Conservation (phyloP, 352 stramenopile genomes). For the Phytophthora citricola region DNA sequence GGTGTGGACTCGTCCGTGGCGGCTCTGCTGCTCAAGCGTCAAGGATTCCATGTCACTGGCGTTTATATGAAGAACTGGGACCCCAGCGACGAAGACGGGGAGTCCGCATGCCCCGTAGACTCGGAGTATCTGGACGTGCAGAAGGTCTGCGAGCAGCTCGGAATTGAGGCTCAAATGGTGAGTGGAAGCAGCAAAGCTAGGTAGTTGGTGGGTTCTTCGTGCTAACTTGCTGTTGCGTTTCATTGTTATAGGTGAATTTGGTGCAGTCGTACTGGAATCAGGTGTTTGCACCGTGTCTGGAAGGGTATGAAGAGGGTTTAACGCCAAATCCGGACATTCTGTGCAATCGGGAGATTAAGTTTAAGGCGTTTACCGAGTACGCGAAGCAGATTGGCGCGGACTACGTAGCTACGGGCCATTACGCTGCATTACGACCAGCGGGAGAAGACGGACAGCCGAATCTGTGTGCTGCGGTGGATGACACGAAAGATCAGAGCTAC, state of each 20-base stretch:
- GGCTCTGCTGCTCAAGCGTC: slow-evolving; percentile 90
- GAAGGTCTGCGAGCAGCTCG: slow-evolving; percentile 91
- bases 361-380: slow-evolving; percentile 96
- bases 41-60: slow-evolving; percentile 94
- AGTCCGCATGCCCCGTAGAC: slow-evolving; percentile 85
- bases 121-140: slow-evolving; percentile 94
- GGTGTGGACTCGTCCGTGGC: slow-evolving; percentile 98
- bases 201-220: slow-evolving; percentile 15
- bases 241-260: slow-evolving; percentile 76
- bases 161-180: slow-evolving; percentile 87
- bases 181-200: neutral
- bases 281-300: slow-evolving; percentile 97
- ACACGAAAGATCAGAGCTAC: slow-evolving; percentile 97
- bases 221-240: slow-evolving; percentile 1
- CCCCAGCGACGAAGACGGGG: slow-evolving; percentile 90
- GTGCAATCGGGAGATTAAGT: slow-evolving; percentile 99
- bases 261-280: slow-evolving; percentile 97
- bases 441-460: slow-evolving; percentile 40
- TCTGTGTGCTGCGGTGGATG: slow-evolving; percentile 88
- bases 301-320: slow-evolving; percentile 84
- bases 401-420: slow-evolving; percentile 97
- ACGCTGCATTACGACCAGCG: slow-evolving; percentile 78
- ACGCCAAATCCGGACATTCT: slow-evolving; percentile 96
- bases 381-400: slow-evolving; percentile 86
- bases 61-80: slow-evolving; percentile 99